phyloP scores from a whole-genome alignment of 164 flowering plant species.

The Chimonanthus salicifolius region DNA sequence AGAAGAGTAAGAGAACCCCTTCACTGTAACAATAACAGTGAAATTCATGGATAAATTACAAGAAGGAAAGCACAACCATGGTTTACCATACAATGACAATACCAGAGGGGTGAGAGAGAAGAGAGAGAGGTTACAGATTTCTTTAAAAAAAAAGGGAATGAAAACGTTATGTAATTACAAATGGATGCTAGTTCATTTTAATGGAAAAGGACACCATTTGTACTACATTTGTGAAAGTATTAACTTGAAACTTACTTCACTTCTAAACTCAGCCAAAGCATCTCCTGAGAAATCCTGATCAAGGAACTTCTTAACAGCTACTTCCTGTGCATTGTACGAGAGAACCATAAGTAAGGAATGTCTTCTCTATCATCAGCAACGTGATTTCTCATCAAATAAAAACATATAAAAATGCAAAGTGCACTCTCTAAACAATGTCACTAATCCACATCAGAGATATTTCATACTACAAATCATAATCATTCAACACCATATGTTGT shows the following conservation, averaged over 20 bases:
- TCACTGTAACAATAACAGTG: too few relatives aligned
- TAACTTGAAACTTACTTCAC: slow-evolving; percentile 61
- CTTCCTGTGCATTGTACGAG: slow-evolving; percentile 52
- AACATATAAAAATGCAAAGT: too few relatives aligned
- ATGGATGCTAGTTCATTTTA: too few relatives aligned
- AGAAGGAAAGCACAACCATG: neutral
- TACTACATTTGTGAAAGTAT: too few relatives aligned
- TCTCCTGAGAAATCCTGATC: slow-evolving; percentile 98
- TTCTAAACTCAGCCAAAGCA: slow-evolving; percentile 88
- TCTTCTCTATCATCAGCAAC: neutral
- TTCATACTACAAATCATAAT: neutral
- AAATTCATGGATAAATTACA: neutral
- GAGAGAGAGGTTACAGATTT: too few relatives aligned
- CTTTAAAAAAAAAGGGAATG: too few relatives aligned
- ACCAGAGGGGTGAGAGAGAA: too few relatives aligned
- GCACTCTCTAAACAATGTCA: too few relatives aligned
- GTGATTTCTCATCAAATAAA: too few relatives aligned
- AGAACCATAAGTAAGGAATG: slow-evolving; percentile 1
- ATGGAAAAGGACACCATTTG: too few relatives aligned
- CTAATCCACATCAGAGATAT: too few relatives aligned
- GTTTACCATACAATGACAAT: neutral
- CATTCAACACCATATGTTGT: neutral
- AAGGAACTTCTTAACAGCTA: slow-evolving; percentile 94
- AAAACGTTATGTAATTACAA: too few relatives aligned
- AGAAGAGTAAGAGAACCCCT: neutral